Evolutionary conservation across 345 rosid genomes (phyloP).

Genomic region (Microcos paniculata): DNA sequence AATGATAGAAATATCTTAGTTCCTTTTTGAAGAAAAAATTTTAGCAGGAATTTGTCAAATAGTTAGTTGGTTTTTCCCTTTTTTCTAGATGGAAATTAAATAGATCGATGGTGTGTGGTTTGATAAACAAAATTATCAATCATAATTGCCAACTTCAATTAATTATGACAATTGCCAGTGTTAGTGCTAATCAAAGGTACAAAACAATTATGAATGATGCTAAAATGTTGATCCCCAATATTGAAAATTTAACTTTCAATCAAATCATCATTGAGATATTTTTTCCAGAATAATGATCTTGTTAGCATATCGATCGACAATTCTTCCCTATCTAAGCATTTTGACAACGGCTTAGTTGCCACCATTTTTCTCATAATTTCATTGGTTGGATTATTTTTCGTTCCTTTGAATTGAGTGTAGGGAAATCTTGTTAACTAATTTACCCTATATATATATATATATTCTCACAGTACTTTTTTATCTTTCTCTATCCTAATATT

Average conservation of each 20-base stretch:
- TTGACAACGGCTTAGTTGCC: slow-evolving; percentile 1
- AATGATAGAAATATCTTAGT: no score
- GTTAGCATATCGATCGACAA: no score
- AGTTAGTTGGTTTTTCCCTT: neutral
- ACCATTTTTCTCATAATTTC: neutral
- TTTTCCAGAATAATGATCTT: neutral
- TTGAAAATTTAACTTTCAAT: neutral
- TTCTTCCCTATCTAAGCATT: neutral
- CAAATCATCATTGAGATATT: neutral
- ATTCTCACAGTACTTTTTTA: no score
- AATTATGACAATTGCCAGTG: no score
- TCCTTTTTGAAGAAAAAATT: neutral
- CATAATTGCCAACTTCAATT: neutral
- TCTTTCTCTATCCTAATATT: no score
- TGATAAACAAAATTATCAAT: neutral
- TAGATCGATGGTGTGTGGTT: neutral
- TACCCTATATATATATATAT: neutral
- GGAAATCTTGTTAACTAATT: neutral
- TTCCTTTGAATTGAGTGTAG: neutral
- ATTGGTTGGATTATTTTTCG: neutral
- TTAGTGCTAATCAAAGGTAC: neutral
- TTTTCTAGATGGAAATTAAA: neutral
- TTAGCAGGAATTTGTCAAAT: neutral
- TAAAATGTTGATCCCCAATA: neutral
- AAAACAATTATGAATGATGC: neutral